Evolutionary conservation across 345 rosid genomes (phyloP), one percentile per base, ranked within the genome.

Genomic region (Boechera stricta): DNA sequence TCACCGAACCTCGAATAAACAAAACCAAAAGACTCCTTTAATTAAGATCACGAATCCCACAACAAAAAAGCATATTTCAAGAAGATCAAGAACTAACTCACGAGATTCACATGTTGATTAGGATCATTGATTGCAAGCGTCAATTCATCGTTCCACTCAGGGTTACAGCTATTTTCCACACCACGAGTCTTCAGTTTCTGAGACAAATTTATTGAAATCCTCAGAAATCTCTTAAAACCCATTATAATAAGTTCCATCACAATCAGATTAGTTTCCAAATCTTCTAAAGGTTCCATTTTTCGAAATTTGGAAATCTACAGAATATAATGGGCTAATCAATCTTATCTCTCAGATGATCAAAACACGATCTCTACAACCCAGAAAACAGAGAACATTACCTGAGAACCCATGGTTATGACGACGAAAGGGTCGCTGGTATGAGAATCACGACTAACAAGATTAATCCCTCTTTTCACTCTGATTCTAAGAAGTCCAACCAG

Each of bases 101-200:
- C 97, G 58, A 94, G 80, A 62, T 1, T 56, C 68, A 94, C 64
- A 13, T 83, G 87, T 78, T 66, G 47, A 48, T 24, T 68, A 52
- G 80, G 82, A 56, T 82, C 88, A 6, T 39, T 72, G 48, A 94
- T 80, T 21, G 87, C 77, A 58, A 94, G 90, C 16, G 92, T 87
- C 52, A 89, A 72, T 36, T 90, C 94, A 18, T 90, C 91, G 15
- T 91, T 80, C 96, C 97, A 91, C 69, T 78, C 86, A 5, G 98
- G 97, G 60, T 94, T 90, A 69, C 91, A 85, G 77, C 58, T 84
- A 9, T 81, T 83, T 35, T 85, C 81, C 18, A 94, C 81, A 56
- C 84, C 82, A 0, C 83, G 84, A 24, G 91, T 91, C 84, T 89
- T 89, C 80, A 88, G 9, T 71, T 62, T 89, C 94, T 89, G 96